Conservation (phyloP, 495 filamentous ascomycete genomes). For the Hypomontagnella submonticulosa region DNA sequence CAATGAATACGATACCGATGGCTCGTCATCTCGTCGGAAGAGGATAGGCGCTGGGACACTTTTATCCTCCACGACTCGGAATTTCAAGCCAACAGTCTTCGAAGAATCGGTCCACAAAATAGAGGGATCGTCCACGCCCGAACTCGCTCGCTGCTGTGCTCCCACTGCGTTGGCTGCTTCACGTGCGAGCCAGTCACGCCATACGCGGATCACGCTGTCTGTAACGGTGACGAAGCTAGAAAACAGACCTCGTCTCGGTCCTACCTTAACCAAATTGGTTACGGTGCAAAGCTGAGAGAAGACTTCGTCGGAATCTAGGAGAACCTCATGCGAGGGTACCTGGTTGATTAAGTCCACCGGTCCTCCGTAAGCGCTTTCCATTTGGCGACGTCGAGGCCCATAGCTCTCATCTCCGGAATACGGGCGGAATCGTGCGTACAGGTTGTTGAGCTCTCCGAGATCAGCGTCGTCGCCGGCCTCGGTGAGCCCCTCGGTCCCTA, state of each 20-base stretch:
- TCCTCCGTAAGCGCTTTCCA: conserved; percentile 22
- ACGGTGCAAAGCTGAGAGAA: conserved; percentile 77
- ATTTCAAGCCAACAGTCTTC: conserved; percentile 67
- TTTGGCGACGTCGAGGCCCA: conserved; percentile 48
- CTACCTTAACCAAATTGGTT: conserved; percentile 74
- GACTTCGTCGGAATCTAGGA: conserved; percentile 72
- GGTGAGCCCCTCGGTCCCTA: conserved; percentile 65
- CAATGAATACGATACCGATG: conserved; percentile 68
- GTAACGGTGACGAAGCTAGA: conserved; percentile 69
- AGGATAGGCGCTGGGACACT: conserved; percentile 53
- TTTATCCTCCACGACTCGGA: conserved; percentile 57
- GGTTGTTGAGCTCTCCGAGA: conserved; percentile 49
- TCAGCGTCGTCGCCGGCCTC: conserved; percentile 54
- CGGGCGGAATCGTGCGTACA: conserved; percentile 70
- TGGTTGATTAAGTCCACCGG: conserved; percentile 44
- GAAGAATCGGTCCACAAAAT: conserved; percentile 69
- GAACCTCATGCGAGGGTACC: conserved; percentile 66
- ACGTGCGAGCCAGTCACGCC: conserved; percentile 70
- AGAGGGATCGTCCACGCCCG: conserved; percentile 37
- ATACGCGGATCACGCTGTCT: conserved; percentile 73
- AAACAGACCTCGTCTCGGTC: conserved; percentile 67
- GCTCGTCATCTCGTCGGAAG: conserved; percentile 64
- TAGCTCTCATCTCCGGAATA: conserved; percentile 59
- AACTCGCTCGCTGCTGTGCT: conserved; percentile 26
- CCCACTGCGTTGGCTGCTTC: conserved; percentile 50